Conservation (phyloP, 306 rosid genomes). For the Sicyos baderoa region DNA sequence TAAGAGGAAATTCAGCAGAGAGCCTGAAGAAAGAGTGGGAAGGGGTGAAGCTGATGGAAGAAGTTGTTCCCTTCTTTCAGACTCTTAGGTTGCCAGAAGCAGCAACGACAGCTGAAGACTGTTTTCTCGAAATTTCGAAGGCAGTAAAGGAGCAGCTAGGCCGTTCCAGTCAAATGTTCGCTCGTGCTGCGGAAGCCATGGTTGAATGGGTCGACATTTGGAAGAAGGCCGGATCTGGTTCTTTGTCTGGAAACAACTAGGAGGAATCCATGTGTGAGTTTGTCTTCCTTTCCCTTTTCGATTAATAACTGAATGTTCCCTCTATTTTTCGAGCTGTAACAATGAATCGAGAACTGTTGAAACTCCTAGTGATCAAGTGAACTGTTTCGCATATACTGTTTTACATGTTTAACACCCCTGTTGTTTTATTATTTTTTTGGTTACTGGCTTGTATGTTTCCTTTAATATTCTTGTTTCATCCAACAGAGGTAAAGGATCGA, state of each 20-base stretch:
- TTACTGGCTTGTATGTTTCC: not conserved
- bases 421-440: not conserved
- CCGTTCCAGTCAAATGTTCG: conserved; percentile 62
- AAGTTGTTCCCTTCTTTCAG: conserved; percentile 91
- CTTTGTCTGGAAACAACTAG: conserved; percentile 1
- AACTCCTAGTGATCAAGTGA: not conserved
- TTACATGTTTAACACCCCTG: not conserved
- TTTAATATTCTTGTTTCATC: conserved; percentile 8
- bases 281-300: not conserved
- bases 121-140: conserved; percentile 63
- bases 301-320: conserved; percentile 1
- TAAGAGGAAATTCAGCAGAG: conserved; percentile 70
- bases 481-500: not conserved
- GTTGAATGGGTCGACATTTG: conserved; percentile 77
- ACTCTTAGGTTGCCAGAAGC: conserved; percentile 52
- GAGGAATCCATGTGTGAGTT: not conserved
- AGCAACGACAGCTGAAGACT: conserved; percentile 63
- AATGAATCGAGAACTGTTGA: conserved; percentile 6
- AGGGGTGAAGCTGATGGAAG: conserved; percentile 94
- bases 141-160: conserved; percentile 74
- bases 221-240: conserved; percentile 51
- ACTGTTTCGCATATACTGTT: not conserved
- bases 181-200: conserved; percentile 76
- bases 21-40: conserved; percentile 98
- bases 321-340: conserved; percentile 4